These are phyloP conservation scores for Ogataea salicorniae DNA, from an alignment of 805 yeast species.

Conservation along the genomic window DNA sequence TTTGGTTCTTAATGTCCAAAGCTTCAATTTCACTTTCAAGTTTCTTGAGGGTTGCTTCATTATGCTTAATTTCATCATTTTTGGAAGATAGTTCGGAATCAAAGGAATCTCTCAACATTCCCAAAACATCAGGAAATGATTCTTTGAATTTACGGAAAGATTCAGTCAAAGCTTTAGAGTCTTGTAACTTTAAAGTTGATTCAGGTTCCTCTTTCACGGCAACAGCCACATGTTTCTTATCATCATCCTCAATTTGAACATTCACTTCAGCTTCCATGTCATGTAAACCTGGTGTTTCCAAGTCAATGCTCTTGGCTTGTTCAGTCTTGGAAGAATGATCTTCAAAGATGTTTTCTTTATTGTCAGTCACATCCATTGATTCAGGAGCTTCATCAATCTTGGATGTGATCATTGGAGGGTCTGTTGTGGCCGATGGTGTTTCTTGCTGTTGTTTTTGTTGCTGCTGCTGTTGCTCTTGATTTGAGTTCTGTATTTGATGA, in stretches of 20 bases:
- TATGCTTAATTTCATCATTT: slow-evolving; percentile 48
- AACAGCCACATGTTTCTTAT: not conserved
- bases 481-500: too few relatives aligned
- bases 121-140: slow-evolving; percentile 17
- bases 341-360: slow-evolving; percentile 44
- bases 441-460: not conserved
- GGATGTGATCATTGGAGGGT: not conserved
- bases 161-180: slow-evolving; percentile 4
- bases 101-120: slow-evolving; percentile 19
- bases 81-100: slow-evolving; percentile 34
- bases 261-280: slow-evolving; percentile 4
- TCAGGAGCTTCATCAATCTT: slow-evolving; percentile 3
- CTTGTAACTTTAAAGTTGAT: not conserved
- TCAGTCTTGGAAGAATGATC: slow-evolving; percentile 16
- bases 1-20: slow-evolving; percentile 15
- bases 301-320: not conserved
- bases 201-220: slow-evolving; percentile 2
- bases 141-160: slow-evolving; percentile 17
- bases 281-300: not conserved
- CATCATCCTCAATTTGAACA: not conserved
- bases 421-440: not conserved
- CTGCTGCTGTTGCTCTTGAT: not conserved
- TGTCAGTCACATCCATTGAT: slow-evolving; percentile 35
- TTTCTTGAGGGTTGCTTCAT: slow-evolving; percentile 36
- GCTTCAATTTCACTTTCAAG: slow-evolving; percentile 36